These are phyloP conservation scores for Phylloporus sp. DNA, from an alignment of 768 basidiomycete species.

Conservation along the genomic window DNA sequence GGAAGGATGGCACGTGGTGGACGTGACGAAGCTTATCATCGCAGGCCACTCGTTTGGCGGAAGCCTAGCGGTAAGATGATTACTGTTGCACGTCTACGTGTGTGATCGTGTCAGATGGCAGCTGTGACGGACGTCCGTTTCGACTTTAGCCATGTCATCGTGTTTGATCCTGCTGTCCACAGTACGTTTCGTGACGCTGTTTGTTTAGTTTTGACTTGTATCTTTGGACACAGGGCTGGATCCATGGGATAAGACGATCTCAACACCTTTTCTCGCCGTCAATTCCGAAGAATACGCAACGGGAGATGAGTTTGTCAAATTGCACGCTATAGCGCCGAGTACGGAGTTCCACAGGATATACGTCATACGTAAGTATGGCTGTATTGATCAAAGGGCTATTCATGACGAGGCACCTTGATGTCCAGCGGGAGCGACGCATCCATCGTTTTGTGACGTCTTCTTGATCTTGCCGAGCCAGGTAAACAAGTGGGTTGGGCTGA, in stretches of 20 bases:
- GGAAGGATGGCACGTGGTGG: slow-evolving; percentile 18
- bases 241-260: slow-evolving; percentile 24
- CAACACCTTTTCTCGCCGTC: slow-evolving; percentile 37
- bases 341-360: slow-evolving; percentile 6
- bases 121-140: slow-evolving; percentile 20
- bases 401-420: not conserved
- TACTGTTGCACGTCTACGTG: not conserved
- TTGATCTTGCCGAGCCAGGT: slow-evolving; percentile 30
- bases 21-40: slow-evolving; percentile 23
- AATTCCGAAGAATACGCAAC: slow-evolving; percentile 40
- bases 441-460: slow-evolving; percentile 35
- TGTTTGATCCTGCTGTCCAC: slow-evolving; percentile 28
- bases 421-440: slow-evolving; percentile 30
- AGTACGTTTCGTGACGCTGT: slow-evolving; percentile 15
- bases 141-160: slow-evolving; percentile 24
- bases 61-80: slow-evolving; percentile 1
- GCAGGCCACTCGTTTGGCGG: no score
- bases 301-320: slow-evolving; percentile 33
- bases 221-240: slow-evolving; percentile 19
- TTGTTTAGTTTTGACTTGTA: slow-evolving; percentile 17
- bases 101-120: slow-evolving; percentile 18
- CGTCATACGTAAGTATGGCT: slow-evolving; percentile 8
- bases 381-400: not conserved
- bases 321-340: slow-evolving; percentile 27
- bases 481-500: slow-evolving; percentile 25